These are phyloP conservation scores for Botrytis tulipae DNA, from an alignment of 2,329 filamentous ascomycete species.

Conservation along the genomic window DNA sequence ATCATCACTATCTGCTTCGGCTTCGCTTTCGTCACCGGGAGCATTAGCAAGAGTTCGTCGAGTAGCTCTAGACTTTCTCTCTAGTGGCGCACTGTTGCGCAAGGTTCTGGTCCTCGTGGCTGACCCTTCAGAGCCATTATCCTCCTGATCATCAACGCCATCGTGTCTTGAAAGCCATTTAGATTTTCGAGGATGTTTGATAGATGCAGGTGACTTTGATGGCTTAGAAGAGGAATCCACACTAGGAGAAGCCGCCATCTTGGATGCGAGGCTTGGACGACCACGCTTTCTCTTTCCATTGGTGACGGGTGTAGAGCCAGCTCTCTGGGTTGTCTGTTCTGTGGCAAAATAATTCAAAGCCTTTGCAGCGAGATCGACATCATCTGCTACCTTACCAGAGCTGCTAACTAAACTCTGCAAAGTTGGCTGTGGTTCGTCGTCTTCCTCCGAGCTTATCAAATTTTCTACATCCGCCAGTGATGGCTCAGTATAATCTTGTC, in stretches of 20 bases:
- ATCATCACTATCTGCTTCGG: constrained; percentile 7
- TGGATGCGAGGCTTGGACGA: constrained; percentile 16
- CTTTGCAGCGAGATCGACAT: constrained; percentile 30
- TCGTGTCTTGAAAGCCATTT: constrained; percentile 35
- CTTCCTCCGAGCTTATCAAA: constrained; percentile 15
- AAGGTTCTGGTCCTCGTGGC: constrained; percentile 2
- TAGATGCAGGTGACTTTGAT: constrained; percentile 22
- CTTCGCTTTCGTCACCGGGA: neutral
- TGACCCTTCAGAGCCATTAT: neutral
- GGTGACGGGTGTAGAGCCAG: neutral
- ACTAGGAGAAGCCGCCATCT: neutral
- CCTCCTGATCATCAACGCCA: constrained; percentile 25
- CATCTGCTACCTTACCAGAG: constrained; percentile 16
- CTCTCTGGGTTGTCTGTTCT: neutral
- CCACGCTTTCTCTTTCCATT: constrained; percentile 26
- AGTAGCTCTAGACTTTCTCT: neutral
- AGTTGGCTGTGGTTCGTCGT: neutral
- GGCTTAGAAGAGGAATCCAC: neutral
- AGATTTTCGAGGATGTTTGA: constrained; percentile 31
- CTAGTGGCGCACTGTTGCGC: neutral
- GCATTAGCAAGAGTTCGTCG: neutral
- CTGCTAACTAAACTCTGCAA: constrained; percentile 12
- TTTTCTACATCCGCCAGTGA: constrained; percentile 29
- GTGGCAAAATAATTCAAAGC: constrained; percentile 28
- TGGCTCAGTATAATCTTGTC: constrained; percentile 31